Base-by-base conservation (phyloP, 2,329 filamentous ascomycete species). In the Colletotrichum karsti region DNA sequence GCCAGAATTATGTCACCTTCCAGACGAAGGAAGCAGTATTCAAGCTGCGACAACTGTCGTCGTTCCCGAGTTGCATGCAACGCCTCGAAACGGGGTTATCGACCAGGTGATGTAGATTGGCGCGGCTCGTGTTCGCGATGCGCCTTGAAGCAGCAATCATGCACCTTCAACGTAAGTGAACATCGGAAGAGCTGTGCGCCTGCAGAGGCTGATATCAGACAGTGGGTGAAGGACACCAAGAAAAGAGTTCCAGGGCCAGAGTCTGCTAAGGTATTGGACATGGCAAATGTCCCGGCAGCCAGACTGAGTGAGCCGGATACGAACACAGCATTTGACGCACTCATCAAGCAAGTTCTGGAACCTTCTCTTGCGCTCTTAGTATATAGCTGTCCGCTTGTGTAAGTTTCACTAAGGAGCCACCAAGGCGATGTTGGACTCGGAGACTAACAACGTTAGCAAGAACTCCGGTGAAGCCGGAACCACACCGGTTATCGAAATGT, bases 31-130 rank as follows among this genome's bases (percentile, higher is more conserved):
- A 75, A 69, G 26, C 77, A 78, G 48, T 78, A 77, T 57, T 78
- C 76, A 10, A 78, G 76, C 58, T 79, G 77, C 55, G 77, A 79
- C 69, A 71, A 72, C 18, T 78, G 76, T 53, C 76, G 77, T 28
- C 72, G 71, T 24, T 74, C 75, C 24, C 72, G 76, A 4, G 75
- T 78, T 44, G 72, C 72, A 13, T 78, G 77, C 59, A 76, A 78
- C 60, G 75, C 76, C 30, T 63, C 72, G 54, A 69, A 71, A 70
- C 61, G 15, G 33, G 70, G 64, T 28, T 35, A 69, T 62, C 61
- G 51, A 26, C 50, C 63, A 15, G 69, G 63, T 5, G 39, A 70
- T 39, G n/a, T 13, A 33, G 30, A 13, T 1, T 54, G 50, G 30
- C 18, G 6, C 20, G 70, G 65, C 41, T 70, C 64, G 28, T 72